These are phyloP conservation scores for Hymenoscyphus occultus DNA, from an alignment of 2,329 filamentous ascomycete species.

Conservation along the genomic window DNA sequence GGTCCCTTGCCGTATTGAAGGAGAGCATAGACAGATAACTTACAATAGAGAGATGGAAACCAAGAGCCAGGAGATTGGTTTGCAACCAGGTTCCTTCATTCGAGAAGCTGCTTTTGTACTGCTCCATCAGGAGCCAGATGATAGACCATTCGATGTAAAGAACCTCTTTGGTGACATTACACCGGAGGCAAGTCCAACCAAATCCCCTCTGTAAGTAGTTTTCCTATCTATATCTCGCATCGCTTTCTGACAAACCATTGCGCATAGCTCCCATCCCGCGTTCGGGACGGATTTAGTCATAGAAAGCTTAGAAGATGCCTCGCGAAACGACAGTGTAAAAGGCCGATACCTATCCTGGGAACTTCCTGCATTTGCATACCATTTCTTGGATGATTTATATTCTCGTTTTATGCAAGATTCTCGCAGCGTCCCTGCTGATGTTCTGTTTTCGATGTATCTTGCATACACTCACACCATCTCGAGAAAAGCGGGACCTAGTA, in stretches of 20 bases:
- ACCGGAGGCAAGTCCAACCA: neutral
- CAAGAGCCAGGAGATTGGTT: neutral
- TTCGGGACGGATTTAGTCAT: neutral
- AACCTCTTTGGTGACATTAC: neutral
- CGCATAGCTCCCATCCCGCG: neutral
- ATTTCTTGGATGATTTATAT: conserved; percentile 3
- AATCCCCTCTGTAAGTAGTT: neutral
- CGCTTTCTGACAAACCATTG: neutral
- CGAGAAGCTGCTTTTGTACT: neutral
- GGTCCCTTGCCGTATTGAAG: neutral
- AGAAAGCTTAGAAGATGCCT: neutral
- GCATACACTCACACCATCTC: neutral
- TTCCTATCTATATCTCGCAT: neutral
- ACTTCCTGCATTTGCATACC: neutral
- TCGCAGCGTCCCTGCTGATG: neutral
- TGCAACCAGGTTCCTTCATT: neutral
- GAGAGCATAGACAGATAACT: neutral
- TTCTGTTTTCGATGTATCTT: neutral
- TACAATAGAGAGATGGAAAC: neutral
- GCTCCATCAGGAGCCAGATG: neutral
- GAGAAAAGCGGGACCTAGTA: neutral
- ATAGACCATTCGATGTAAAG: neutral
- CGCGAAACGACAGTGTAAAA: neutral
- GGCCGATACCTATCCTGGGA: neutral
- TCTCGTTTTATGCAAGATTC: neutral